A percentile compares a stretch with the other conserved stretches of the same genome.
phyloP scores from a whole-genome alignment of 164 flowering plant genomes.

The Annona squamosa region DNA sequence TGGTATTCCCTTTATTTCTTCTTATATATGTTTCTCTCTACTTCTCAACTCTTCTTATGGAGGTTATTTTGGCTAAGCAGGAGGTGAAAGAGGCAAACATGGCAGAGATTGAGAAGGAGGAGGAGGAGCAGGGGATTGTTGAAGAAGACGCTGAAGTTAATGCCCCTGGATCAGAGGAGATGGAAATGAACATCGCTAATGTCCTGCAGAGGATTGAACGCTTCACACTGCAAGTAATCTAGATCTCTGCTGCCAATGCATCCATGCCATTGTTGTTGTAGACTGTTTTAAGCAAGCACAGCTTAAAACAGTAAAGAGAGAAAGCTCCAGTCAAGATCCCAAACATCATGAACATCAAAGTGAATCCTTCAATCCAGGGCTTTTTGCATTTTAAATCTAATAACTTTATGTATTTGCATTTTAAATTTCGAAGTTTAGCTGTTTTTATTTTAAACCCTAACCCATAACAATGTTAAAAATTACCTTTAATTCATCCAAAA shows the following conservation, averaged over 20 bases:
- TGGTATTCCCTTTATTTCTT: neutral
- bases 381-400: too few relatives aligned
- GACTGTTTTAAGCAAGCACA: too few relatives aligned
- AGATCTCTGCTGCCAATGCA: neutral
- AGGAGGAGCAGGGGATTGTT: constrained; percentile 11
- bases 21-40: neutral
- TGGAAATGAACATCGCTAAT: constrained; percentile 43
- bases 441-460: too few relatives aligned
- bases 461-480: too few relatives aligned
- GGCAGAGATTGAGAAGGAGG: constrained; percentile 18
- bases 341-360: too few relatives aligned
- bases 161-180: constrained; percentile 58
- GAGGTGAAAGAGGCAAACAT: constrained; percentile 19
- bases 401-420: too few relatives aligned
- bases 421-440: too few relatives aligned
- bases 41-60: neutral
- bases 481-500: too few relatives aligned
- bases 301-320: too few relatives aligned
- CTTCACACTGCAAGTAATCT: constrained; percentile 61
- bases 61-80: neutral
- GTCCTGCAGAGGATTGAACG: constrained; percentile 63
- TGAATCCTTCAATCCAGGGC: too few relatives aligned
- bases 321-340: too few relatives aligned
- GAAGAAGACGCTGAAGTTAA: constrained; percentile 37
- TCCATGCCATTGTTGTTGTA: neutral